phyloP scores from a whole-genome alignment of 345 rosid species.

The Punica granatum region DNA sequence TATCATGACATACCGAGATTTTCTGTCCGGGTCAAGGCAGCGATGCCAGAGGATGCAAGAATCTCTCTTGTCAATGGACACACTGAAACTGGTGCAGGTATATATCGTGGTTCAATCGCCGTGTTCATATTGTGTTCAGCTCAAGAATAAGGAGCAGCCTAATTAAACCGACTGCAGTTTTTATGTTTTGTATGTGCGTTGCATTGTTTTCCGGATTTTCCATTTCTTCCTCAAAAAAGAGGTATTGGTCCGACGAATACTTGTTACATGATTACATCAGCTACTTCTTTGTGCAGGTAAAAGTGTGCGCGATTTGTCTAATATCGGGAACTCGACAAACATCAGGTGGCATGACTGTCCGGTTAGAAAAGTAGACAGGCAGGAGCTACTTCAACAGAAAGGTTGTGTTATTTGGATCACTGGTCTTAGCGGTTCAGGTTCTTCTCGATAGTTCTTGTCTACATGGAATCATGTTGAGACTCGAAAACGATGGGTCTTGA shows the following conservation, averaged over 20 bases:
- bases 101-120: background rate
- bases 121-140: background rate
- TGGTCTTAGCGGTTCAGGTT: constrained; percentile 86
- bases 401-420: constrained; percentile 80
- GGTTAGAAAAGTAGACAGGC: constrained; percentile 42
- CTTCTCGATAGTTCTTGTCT: constrained; percentile 6
- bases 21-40: background rate
- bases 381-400: constrained; percentile 53
- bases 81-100: background rate
- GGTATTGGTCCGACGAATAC: background rate
- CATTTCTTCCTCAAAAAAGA: background rate
- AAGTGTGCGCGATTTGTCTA: constrained; percentile 23
- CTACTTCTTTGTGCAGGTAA: constrained; percentile 31
- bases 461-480: background rate
- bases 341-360: constrained; percentile 58
- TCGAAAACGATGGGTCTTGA: background rate
- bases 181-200: background rate
- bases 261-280: background rate
- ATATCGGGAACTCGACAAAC: constrained; percentile 42
- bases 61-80: background rate
- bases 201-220: background rate
- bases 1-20: background rate
- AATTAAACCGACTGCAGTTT: background rate
- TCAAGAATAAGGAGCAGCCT: background rate
- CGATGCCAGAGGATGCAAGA: background rate